phyloP scores from a whole-genome alignment of 805 yeast genomes.

The Ogataea sp. region DNA sequence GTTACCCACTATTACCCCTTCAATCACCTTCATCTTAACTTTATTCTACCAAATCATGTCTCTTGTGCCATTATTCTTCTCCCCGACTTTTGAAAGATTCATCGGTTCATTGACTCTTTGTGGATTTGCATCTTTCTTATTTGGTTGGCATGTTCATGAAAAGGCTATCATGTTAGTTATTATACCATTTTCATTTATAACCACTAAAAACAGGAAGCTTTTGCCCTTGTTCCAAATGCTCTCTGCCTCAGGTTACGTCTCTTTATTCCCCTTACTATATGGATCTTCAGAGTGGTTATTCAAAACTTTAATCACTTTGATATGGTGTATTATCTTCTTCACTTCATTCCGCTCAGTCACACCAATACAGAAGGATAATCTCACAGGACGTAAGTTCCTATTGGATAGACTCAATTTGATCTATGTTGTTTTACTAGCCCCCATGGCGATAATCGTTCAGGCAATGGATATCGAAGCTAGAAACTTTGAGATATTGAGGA shows the following conservation, averaged over 20 bases:
- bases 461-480: constrained; percentile 48
- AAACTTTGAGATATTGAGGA: constrained; percentile 44
- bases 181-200: constrained; percentile 78
- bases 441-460: constrained; percentile 42
- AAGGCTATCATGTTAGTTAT: constrained; percentile 89
- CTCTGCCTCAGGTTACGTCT: constrained; percentile 74
- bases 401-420: constrained; percentile 63
- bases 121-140: constrained; percentile 83
- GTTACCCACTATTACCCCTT: constrained; percentile 75
- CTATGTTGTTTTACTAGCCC: constrained; percentile 60
- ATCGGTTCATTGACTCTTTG: constrained; percentile 81
- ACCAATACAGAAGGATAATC: constrained; percentile 28
- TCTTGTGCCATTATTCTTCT: constrained; percentile 57
- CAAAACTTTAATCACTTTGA: constrained; percentile 67
- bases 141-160: constrained; percentile 99
- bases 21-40: constrained; percentile 68
- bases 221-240: constrained; percentile 64
- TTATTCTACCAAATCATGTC: constrained; percentile 80
- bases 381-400: constrained; percentile 39
- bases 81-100: constrained; percentile 72
- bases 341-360: constrained; percentile 67
- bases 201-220: constrained; percentile 61
- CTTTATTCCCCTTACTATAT: constrained; percentile 79
- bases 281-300: constrained; percentile 75
- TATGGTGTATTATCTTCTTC: constrained; percentile 78